Evolutionary conservation across 2,329 filamentous ascomycete genomes (phyloP), one percentile per base, ranked within the genome.

Genomic region (Botryotinia calthae): DNA sequence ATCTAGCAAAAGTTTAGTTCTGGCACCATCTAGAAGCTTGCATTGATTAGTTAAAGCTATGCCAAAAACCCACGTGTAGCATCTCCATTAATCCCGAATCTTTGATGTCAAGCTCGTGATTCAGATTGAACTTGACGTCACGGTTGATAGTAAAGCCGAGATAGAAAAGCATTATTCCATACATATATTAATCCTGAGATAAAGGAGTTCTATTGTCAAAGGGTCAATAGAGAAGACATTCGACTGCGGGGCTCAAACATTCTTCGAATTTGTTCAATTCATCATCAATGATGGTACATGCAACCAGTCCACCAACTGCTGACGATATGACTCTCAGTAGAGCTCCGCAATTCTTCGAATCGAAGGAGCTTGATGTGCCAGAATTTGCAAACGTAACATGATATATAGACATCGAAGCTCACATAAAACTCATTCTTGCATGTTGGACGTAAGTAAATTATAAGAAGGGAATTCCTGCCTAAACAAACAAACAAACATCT

Each of bases 31-130:
- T n/a, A 14, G 10, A 51, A 51, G 2, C 0, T 51, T 12, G 4
- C 10, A 51, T 25, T 2, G 0, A 2, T 2, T 6, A 6, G 0
- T 51, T n/a, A 0, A 6, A 51, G 2, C 10, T 6, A 7, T n/a
- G 25, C 48, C 0, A 6, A 51, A n/a, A 25, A 6, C 48, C 6
- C 10, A 51, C 1, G 1, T 14, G 25, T 51, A 51, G 22, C 48
- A 51, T 51, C n/a, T 16, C 25, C 5, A n/a, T n/a, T 16, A 2
- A 16, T 54, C 5, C 2, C 14, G 48, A 16, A n/a, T 2, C 0
- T n/a, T n/a, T 1, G 22, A 25, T 51, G n/a, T n/a, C n/a, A n/a
- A n/a, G n/a, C 22, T 48, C 22, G 4, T 12, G 22, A 5, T 48
- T 25, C 46, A 8, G 10, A 25, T 12, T 1, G 46, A 22, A 48